Evolutionary conservation across 805 yeast genomes (phyloP).

Genomic region (Saccharomycopsis guyanensis): DNA sequence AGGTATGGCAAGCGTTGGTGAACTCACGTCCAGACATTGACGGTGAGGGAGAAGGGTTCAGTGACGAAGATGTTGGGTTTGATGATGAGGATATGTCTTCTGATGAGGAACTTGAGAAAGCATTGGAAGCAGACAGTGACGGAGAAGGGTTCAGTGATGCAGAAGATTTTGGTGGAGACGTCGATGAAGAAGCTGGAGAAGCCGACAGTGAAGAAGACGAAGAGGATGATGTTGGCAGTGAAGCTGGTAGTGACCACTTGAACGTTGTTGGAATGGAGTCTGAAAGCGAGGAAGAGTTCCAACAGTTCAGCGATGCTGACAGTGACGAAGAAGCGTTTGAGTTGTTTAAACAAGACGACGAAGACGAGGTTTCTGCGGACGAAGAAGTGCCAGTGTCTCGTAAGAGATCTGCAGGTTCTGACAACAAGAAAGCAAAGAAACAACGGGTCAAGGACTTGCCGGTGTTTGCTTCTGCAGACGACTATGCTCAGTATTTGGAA

Average conservation of each 20-base stretch:
- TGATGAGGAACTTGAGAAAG: conserved; percentile 21
- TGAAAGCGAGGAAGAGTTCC: conserved; percentile 24
- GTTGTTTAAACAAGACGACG: conserved; percentile 26
- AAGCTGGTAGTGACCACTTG: conserved; percentile 16
- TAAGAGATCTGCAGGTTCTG: conserved; percentile 22
- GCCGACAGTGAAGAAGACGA: conserved; percentile 30
- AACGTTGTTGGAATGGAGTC: conserved; percentile 24
- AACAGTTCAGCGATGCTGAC: conserved; percentile 21
- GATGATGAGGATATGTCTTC: conserved; percentile 30
- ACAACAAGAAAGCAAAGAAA: conserved; percentile 36
- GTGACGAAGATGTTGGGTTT: conserved; percentile 35
- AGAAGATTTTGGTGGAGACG: conserved; percentile 32
- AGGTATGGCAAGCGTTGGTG: conserved; percentile 74
- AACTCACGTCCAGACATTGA: conserved; percentile 63
- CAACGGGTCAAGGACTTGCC: conserved; percentile 64
- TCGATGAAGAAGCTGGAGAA: conserved; percentile 27
- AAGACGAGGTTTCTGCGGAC: conserved; percentile 22
- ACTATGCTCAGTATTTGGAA: conserved; percentile 64
- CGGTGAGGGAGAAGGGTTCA: conserved; percentile 41
- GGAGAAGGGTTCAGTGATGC: conserved; percentile 26
- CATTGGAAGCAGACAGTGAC: conserved; percentile 23
- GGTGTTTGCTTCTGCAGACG: conserved; percentile 82
- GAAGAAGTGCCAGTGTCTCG: conserved; percentile 22
- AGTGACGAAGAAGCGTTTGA: conserved; percentile 20
- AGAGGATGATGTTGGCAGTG: conserved; percentile 22